A percentile compares a stretch with the other conserved stretches of the same genome.
phyloP scores from a whole-genome alignment of 1,139 yeast species.

The Yamadazyma mexicana region DNA sequence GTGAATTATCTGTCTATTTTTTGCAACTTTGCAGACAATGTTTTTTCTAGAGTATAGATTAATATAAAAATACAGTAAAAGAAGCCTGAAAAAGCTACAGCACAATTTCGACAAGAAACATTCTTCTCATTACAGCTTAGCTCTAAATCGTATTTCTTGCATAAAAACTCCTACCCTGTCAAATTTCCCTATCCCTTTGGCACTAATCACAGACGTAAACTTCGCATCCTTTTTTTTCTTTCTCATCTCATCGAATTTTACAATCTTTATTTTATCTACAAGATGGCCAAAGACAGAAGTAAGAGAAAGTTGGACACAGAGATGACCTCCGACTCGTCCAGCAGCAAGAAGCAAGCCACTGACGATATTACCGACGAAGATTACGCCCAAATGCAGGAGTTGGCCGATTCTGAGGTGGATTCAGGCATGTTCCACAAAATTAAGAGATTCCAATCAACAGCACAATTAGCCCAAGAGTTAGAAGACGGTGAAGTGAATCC shows the following conservation, averaged over 20 bases:
- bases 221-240: constrained; percentile 4
- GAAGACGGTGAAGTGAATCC: constrained; percentile 73
- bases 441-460: constrained; percentile 68
- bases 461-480: constrained; percentile 61
- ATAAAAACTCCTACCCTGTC: neutral
- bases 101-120: too few relatives aligned
- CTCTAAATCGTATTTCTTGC: too few relatives aligned
- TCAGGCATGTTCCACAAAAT: constrained; percentile 58
- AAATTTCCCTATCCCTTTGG: neutral
- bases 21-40: too few relatives aligned
- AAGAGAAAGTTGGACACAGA: constrained; percentile 10
- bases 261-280: constrained; percentile 1
- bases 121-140: too few relatives aligned
- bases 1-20: neutral
- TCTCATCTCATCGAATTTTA: neutral
- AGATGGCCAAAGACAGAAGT: constrained; percentile 12
- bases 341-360: constrained; percentile 7
- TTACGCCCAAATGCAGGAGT: constrained; percentile 1
- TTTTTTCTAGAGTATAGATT: too few relatives aligned
- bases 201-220: too few relatives aligned
- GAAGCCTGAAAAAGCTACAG: too few relatives aligned
- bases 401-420: constrained; percentile 3
- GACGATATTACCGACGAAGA: constrained; percentile 8
- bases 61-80: too few relatives aligned
- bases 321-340: constrained; percentile 1